These are phyloP conservation scores for Stylosanthes scabra DNA, from an alignment of 331 rosid species.

Conservation along the genomic window DNA sequence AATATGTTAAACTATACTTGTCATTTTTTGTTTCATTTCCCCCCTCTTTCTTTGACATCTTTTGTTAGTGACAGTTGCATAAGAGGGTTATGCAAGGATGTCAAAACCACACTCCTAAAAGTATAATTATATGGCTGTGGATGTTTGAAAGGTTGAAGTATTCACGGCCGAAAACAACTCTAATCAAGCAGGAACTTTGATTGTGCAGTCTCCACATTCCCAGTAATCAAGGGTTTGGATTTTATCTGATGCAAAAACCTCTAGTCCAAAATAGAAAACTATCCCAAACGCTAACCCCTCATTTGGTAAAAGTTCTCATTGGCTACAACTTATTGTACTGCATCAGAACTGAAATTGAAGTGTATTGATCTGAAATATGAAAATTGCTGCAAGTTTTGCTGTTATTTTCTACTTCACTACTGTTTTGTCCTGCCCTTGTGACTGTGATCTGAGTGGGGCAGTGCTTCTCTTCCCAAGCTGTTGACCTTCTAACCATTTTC, in stretches of 20 bases:
- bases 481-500: not conserved
- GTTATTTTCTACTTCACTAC: not conserved
- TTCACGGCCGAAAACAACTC: constrained; percentile 14
- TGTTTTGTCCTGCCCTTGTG: constrained; percentile 11
- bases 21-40: not conserved
- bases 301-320: constrained; percentile 5
- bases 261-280: not conserved
- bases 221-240: constrained; percentile 7
- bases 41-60: constrained; percentile 15
- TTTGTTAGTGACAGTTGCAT: not conserved
- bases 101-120: constrained; percentile 15
- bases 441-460: not conserved
- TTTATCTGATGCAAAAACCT: not conserved
- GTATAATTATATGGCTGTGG: not conserved
- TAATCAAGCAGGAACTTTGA: not conserved
- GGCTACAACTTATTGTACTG: not conserved
- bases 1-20: not conserved
- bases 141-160: constrained; percentile 5
- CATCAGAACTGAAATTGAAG: not conserved
- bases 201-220: constrained; percentile 7
- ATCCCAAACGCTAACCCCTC: not conserved
- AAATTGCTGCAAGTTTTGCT: constrained; percentile 10
- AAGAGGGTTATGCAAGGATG: constrained; percentile 4
- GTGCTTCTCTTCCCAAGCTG: not conserved
- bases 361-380: constrained; percentile 10